A percentile compares a stretch with the other conserved stretches of the same genome.
Evolutionary conservation across 129 eudicot species (phyloP).

Genomic region (Artemisia tridentata): DNA sequence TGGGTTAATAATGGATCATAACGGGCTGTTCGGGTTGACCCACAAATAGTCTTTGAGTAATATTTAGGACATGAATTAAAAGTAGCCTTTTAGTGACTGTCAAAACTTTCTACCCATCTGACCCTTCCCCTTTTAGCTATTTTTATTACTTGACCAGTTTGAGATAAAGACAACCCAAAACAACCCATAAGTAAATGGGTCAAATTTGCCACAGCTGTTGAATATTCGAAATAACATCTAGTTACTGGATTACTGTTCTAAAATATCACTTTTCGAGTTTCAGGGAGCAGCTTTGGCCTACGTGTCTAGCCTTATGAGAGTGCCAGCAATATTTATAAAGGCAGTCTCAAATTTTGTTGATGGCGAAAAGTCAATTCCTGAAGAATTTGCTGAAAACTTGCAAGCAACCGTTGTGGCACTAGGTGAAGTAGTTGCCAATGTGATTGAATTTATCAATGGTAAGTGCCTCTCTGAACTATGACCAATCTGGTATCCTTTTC

Average conservation of each 20-base stretch:
- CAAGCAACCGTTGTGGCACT: slow-evolving; percentile 63
- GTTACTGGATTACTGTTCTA: neutral
- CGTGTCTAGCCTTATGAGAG: slow-evolving; percentile 71
- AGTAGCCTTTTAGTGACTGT: no score
- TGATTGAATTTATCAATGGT: slow-evolving; percentile 68
- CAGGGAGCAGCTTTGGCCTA: slow-evolving; percentile 96
- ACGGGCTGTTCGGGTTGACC: neutral
- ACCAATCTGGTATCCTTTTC: slow-evolving; percentile 8
- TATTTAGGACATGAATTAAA: no score
- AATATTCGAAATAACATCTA: neutral
- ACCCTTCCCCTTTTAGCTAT: no score
- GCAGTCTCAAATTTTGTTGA: slow-evolving; percentile 92
- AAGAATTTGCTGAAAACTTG: slow-evolving; percentile 73
- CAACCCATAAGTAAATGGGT: neutral
- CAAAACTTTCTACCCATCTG: no score
- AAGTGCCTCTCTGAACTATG: slow-evolving; percentile 58
- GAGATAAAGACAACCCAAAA: neutral
- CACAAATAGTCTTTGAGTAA: neutral
- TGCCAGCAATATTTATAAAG: slow-evolving; percentile 71
- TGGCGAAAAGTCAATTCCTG: slow-evolving; percentile 79
- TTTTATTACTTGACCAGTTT: no score
- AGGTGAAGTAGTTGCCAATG: slow-evolving; percentile 49
- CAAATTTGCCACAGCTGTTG: neutral
- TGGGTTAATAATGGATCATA: neutral
- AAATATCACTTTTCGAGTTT: slow-evolving; percentile 13